Conservation (phyloP, 140 eudicot genomes). For the Anethum foeniculum region DNA sequence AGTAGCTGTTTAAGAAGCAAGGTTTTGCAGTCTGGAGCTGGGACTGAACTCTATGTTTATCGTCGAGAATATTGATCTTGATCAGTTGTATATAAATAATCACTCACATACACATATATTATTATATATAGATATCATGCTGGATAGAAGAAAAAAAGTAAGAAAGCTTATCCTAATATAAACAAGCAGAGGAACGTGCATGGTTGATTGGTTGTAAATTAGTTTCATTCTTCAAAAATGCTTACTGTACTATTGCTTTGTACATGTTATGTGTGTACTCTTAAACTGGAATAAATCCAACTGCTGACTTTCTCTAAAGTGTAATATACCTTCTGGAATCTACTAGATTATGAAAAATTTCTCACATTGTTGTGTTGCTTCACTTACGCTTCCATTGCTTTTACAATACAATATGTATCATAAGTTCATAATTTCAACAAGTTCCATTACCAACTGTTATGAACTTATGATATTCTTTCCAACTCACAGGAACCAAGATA, state of each 20-base stretch:
- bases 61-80: conserved; percentile 5
- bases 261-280: not conserved
- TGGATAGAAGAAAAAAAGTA: not conserved
- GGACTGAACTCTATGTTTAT: not conserved
- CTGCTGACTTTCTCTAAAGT: not conserved
- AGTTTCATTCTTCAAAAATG: not conserved
- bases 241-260: not conserved
- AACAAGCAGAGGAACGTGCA: not conserved
- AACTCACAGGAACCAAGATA: too few relatives aligned
- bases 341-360: too few relatives aligned
- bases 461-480: too few relatives aligned
- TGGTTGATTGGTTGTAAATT: not conserved
- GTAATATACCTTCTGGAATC: too few relatives aligned
- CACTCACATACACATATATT: not conserved
- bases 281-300: not conserved
- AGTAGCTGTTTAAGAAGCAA: conserved; percentile 35
- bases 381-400: too few relatives aligned
- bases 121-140: not conserved
- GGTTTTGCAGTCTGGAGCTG: conserved; percentile 5
- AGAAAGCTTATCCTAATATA: not conserved
- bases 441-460: too few relatives aligned
- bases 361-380: too few relatives aligned
- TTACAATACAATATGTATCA: too few relatives aligned
- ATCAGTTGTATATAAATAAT: conserved; percentile 24
- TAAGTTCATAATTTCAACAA: too few relatives aligned